Base-by-base conservation (phyloP, 75 land plant genomes). In the Pinus albicaulis region DNA sequence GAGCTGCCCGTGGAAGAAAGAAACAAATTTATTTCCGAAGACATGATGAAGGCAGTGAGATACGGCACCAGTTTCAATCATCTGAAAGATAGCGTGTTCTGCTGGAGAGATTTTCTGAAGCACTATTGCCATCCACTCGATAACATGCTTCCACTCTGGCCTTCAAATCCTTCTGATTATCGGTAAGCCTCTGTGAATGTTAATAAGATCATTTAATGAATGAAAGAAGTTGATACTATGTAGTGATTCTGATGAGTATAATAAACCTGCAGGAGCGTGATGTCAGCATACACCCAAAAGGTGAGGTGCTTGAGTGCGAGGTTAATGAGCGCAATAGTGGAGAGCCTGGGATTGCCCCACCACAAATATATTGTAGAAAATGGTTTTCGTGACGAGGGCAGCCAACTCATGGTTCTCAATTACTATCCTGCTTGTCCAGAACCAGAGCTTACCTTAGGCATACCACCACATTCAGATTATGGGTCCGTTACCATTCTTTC, bases 91-190 rank as follows among this genome's bases (percentile, higher is more conserved):
- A 82, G 79, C 72, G 81, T 92, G 28, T 62, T 82, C n/a, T 92
- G 78, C 58, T 90, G 95, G 95, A 82, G 96, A 64, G 91, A 93
- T 73, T 93, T 83, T 74, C 58, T 89, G 22, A 89, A 91, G 59
- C 84, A 85, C 23, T 79, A 85, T 60, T 76, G 88, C 2, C 86
- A 87, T 58, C 93, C 91, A 12, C 53, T 48, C 53, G 53, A 48
- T 0, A 10, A 48, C 10, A 48, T 48, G 53, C 53, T 26, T 62
- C 80, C 12, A 80, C 76, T 87, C 31, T 87, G 85, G 69, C 93
- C 93, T 7, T 14, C 55, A 57, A 77, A 91, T 56, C 92, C 95
- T 4, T 71, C 81, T 16, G 73, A 58, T 10, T 87, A 89, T 62
- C 83, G 93, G 96, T 89, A 53, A 5, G 76, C 19, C 14, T 22